Conservation (phyloP, 2,329 filamentous ascomycete species). For the Zymoseptoria crescenta region DNA sequence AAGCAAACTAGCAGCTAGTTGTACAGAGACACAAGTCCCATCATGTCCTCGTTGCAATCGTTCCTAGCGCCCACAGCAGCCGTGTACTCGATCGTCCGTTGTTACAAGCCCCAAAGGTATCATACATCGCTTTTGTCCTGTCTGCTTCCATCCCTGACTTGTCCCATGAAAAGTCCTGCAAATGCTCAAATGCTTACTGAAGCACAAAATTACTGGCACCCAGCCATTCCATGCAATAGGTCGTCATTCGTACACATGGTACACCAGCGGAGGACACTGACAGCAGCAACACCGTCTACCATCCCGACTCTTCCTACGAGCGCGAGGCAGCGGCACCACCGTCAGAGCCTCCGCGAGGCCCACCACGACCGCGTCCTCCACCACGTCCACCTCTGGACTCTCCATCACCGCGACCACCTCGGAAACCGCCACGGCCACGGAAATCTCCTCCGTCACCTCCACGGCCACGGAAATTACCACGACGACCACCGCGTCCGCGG, state of each 20-base stretch:
- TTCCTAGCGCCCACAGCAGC: not conserved
- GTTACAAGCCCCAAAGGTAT: not conserved
- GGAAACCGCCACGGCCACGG: conserved; percentile 33
- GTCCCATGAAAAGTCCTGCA: not conserved
- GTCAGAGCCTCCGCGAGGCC: conserved; percentile 15
- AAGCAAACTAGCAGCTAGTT: not conserved
- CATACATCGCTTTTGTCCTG: not conserved
- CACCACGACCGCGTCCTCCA: conserved; percentile 6
- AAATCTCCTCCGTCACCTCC: conserved; percentile 29
- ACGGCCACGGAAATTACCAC: conserved; percentile 20
- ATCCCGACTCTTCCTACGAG: conserved; percentile 13
- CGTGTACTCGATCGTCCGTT: not conserved
- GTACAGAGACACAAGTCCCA: not conserved
- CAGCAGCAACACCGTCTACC: not conserved
- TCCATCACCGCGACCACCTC: conserved; percentile 33
- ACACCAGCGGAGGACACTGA: not conserved
- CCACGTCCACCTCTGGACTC: conserved; percentile 18
- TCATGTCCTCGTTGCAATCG: not conserved
- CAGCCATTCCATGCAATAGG: not conserved
- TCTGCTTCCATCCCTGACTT: not conserved
- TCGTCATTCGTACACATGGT: not conserved
- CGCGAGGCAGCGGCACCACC: conserved; percentile 9
- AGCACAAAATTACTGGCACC: not conserved
- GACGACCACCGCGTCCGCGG: conserved; percentile 22
- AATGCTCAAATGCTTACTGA: not conserved